Percentiles rank a stretch among this genome's conserved stretches.
Evolutionary conservation across 352 stramenopile genomes (phyloP).

Genomic region (Globisporangium middletonii): DNA sequence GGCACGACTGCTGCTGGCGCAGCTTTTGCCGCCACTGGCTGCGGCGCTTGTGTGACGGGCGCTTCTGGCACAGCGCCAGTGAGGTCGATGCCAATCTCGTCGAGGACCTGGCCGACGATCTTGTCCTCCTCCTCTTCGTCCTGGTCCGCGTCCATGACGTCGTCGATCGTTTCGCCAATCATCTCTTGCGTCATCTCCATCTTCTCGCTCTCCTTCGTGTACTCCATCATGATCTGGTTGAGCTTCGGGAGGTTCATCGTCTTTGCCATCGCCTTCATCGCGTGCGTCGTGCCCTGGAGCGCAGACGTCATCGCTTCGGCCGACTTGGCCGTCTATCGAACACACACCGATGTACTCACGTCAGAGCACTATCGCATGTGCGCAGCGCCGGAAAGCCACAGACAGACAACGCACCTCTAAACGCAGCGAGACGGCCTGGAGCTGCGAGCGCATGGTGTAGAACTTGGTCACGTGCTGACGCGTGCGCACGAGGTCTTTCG

Average conservation of each 20-base stretch:
- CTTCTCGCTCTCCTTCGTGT: constrained; percentile 97
- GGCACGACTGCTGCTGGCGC: constrained; percentile 26
- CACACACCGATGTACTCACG: constrained; percentile 4
- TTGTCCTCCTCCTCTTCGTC: constrained; percentile 95
- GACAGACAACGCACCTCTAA: constrained; percentile 38
- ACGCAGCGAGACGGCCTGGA: constrained; percentile 94
- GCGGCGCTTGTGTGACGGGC: constrained; percentile 44
- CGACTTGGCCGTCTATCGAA: constrained; percentile 90
- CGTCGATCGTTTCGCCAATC: constrained; percentile 96
- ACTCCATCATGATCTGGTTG: constrained; percentile 98
- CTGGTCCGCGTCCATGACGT: constrained; percentile 93
- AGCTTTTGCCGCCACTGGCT: constrained; percentile 37
- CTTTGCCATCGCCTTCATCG: constrained; percentile 86
- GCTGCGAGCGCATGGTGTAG: constrained; percentile 96
- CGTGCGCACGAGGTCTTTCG: constrained; percentile 94
- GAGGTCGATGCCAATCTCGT: constrained; percentile 96
- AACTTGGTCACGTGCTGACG: constrained; percentile 97
- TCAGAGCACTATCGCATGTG: neutral
- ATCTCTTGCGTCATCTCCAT: constrained; percentile 98
- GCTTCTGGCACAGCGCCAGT: constrained; percentile 90
- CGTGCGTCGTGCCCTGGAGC: constrained; percentile 75
- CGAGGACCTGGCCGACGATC: constrained; percentile 95
- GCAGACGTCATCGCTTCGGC: constrained; percentile 93
- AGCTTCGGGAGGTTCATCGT: constrained; percentile 95
- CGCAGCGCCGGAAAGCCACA: neutral